Conservation (phyloP, 352 stramenopile genomes). For the Pythium rhizo-oryzae region DNA sequence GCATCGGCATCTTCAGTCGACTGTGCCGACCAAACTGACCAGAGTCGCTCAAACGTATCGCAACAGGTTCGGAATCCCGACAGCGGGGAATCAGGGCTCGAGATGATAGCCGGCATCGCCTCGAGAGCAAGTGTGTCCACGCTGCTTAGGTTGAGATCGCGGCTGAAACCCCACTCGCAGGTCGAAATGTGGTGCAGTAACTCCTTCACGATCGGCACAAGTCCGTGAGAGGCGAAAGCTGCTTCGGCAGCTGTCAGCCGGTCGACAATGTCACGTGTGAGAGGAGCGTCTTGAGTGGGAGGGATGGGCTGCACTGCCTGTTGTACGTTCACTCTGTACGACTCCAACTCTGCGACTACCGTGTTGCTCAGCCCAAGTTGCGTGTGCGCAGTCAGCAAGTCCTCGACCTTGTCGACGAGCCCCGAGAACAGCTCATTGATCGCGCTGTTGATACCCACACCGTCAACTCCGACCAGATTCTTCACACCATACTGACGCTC, state of each 20-base stretch:
- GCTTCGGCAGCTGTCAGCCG: not conserved
- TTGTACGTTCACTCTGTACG: not conserved
- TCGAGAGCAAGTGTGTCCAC: constrained; percentile 17
- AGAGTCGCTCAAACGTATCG: not conserved
- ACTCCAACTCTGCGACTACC: not conserved
- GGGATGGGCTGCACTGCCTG: not conserved
- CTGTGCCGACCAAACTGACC: constrained; percentile 3
- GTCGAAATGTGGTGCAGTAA: constrained; percentile 39
- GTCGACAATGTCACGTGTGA: not conserved
- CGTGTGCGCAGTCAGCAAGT: not conserved
- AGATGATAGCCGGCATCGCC: constrained; percentile 18
- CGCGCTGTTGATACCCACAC: not conserved
- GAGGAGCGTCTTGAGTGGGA: not conserved
- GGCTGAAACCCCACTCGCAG: constrained; percentile 60
- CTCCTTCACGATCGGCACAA: constrained; percentile 9
- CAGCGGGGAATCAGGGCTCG: not conserved
- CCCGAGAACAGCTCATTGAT: not conserved
- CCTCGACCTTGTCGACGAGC: not conserved
- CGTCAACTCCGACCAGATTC: not conserved
- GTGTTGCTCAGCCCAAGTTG: not conserved
- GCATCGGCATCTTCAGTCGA: not conserved
- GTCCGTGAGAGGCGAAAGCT: not conserved
- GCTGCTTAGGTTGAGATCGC: not conserved
- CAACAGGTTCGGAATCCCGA: constrained; percentile 9
- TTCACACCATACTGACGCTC: not conserved